Percentiles rank a stretch among this genome's conserved stretches.
phyloP scores from a whole-genome alignment of 2,329 filamentous ascomycete genomes.

The Zymoseptoria passerinii region DNA sequence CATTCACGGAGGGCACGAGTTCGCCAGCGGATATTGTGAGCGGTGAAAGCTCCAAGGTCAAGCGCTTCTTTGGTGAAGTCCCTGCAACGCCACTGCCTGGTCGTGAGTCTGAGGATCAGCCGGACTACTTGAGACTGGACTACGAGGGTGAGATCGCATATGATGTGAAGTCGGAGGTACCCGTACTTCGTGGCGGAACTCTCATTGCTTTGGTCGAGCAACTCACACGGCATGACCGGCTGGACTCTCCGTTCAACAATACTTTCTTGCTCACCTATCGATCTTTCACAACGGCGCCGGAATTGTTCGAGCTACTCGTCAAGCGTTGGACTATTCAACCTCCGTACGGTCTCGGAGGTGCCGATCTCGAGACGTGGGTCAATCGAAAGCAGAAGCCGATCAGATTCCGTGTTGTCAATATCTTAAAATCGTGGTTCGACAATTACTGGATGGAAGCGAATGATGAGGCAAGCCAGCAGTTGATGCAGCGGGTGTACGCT shows the following conservation, averaged over 20 bases:
- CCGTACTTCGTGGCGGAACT: constrained; percentile 79
- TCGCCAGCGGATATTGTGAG: constrained; percentile 18
- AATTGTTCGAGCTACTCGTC: constrained; percentile 87
- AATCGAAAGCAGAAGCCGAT: constrained; percentile 95
- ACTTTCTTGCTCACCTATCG: constrained; percentile 95
- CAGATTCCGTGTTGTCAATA: constrained; percentile 92
- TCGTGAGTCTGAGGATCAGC: constrained; percentile 61
- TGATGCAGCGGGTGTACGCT: constrained; percentile 80
- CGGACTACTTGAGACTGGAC: constrained; percentile 77
- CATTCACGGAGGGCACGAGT: constrained; percentile 52
- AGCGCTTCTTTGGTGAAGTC: constrained; percentile 13
- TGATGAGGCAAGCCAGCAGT: constrained; percentile 70
- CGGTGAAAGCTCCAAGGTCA: constrained; percentile 41
- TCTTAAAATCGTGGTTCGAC: constrained; percentile 96
- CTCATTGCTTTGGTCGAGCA: constrained; percentile 86
- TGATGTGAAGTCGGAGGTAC: constrained; percentile 69
- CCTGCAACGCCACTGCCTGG: constrained; percentile 27
- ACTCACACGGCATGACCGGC: constrained; percentile 87
- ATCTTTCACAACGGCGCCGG: constrained; percentile 83
- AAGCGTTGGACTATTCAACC: constrained; percentile 89
- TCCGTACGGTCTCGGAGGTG: constrained; percentile 64
- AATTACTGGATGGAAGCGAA: constrained; percentile 98
- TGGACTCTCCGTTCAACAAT: constrained; percentile 92
- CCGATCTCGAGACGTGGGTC: constrained; percentile 79
- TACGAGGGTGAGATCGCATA: constrained; percentile 84